Conservation (phyloP, 176 grass and related monocot genomes). For the Musa beccarii region DNA sequence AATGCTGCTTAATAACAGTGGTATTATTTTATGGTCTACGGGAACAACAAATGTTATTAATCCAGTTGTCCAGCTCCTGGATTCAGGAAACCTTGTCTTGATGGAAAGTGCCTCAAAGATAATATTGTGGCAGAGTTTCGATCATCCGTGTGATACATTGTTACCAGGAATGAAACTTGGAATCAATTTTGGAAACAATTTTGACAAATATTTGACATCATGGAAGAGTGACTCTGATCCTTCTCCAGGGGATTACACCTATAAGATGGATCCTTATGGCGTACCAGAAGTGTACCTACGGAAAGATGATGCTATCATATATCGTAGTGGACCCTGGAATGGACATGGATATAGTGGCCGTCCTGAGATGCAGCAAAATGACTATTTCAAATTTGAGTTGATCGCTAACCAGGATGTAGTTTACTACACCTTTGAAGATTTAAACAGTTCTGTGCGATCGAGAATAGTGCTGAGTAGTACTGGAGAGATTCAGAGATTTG, state of each 20-base stretch:
- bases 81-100: too few species aligned
- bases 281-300: not conserved
- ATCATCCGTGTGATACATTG: conserved; percentile 3
- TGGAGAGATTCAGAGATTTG: conserved; percentile 32
- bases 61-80: too few species aligned
- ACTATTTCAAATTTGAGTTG: conserved; percentile 41
- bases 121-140: conserved; percentile 3
- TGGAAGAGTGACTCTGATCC: conserved; percentile 10
- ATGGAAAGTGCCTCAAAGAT: too few species aligned
- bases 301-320: not conserved
- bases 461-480: conserved; percentile 48
- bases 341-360: not conserved
- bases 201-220: not conserved
- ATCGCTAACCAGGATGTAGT: conserved; percentile 30
- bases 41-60: not conserved
- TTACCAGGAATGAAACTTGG: conserved; percentile 2
- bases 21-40: not conserved
- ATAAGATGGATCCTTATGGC: not conserved
- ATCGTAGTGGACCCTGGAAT: not conserved
- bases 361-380: not conserved
- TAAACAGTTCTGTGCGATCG: conserved; percentile 12
- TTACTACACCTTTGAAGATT: conserved; percentile 39
- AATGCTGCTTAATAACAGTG: not conserved
- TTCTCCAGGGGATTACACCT: conserved; percentile 2
- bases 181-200: not conserved